Evolutionary conservation across 2,329 filamentous ascomycete genomes (phyloP).

Genomic region (Pyricularia pennisetigena): DNA sequence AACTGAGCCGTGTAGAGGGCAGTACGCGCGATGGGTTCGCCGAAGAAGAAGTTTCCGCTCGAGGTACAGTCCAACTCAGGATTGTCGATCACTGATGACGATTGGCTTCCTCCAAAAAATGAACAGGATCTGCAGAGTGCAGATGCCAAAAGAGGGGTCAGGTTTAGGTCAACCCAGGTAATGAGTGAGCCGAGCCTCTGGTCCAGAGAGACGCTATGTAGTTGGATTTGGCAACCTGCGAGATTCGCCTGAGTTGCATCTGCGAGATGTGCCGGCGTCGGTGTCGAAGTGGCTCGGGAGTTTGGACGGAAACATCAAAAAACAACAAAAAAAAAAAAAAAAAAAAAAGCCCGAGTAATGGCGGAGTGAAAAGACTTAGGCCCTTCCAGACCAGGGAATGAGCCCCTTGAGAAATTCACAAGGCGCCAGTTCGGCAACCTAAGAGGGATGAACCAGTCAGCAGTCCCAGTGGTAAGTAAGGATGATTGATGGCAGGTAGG

Average conservation of each 20-base stretch:
- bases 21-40: not conserved
- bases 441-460: not conserved
- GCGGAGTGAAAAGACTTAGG: not conserved
- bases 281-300: not conserved
- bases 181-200: not conserved
- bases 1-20: not conserved
- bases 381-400: not conserved
- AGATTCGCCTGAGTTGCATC: not conserved
- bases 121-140: not conserved
- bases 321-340: not conserved
- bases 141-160: not conserved
- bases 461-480: not conserved
- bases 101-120: not conserved
- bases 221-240: not conserved
- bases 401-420: not conserved
- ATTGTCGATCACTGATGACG: not conserved
- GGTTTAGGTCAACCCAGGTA: not conserved
- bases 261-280: not conserved
- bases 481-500: not conserved
- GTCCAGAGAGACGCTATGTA: not conserved
- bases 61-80: not conserved
- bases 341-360: not conserved
- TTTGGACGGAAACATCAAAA: not conserved
- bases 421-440: not conserved
- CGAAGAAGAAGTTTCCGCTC: not conserved